Base-by-base conservation (phyloP, 768 basidiomycete genomes). In the Kwoniella botswanensis region DNA sequence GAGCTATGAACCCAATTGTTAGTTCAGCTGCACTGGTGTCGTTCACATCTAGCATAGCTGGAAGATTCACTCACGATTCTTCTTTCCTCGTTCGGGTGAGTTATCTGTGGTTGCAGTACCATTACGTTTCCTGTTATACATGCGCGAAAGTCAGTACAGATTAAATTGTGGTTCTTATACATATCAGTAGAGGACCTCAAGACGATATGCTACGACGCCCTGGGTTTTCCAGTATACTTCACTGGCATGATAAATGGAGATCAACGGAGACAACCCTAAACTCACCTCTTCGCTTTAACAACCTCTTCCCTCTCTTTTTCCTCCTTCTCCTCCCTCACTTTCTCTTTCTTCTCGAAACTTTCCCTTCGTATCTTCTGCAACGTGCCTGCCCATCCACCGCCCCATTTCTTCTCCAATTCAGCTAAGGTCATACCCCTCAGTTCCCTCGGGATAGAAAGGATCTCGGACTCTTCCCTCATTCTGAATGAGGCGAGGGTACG, bases 391-490 rank as follows among this genome's bases (percentile, higher is more conserved):
- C 79, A 82, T 46, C 74, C 73, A 2, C 78, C 82, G 2, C 75
- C 80, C 84, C 84, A 84, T 35, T 77, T 67, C 13, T 60, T 65
- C 17, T 78, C 73, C 46, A 84, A 74, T 29, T 83, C 81, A 12
- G 70, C 72, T 54, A 84, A 70, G 9, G 73, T 83, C 76, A 83
- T 72, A 5, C 60, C 67, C 4, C 79, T 69, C 3, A 83, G 53
- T 50, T 81, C 78, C 43, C 74, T 67, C 2, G 84, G 84, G 63
- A 84, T 82, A n/a, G 71, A 63, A 29, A 79, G 44, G 59, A 84
- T 77, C 67, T 82, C 84, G 12, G 81, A 77, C 57, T 78, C 79
- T 71, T 82, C 79, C 9, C 84, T 79, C 17, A 79, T 67, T 15
- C 67, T 22, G 65, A 84, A 83, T 12, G 82, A 79, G 7, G 68